phyloP scores from a whole-genome alignment of 2,329 filamentous ascomycete genomes.

The Botrytis tulipae region DNA sequence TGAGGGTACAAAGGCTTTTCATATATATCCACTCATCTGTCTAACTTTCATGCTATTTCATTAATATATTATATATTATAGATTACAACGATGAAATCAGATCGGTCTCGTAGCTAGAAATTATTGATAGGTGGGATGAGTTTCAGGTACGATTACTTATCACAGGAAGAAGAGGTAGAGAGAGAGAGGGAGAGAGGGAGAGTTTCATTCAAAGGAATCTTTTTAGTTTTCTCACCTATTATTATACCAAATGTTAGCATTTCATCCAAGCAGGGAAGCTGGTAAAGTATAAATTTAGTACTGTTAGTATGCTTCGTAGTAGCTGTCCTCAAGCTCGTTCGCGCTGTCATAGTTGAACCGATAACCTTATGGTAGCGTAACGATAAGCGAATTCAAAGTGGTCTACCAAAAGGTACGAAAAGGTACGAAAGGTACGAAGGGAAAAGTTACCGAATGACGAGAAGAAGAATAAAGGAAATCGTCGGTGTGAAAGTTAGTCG shows the following conservation, averaged over 20 bases:
- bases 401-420: neutral
- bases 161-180: neutral
- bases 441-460: neutral
- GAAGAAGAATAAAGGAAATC: neutral
- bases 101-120: neutral
- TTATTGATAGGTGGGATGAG: neutral
- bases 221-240: neutral
- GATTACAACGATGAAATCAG: neutral
- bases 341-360: neutral
- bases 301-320: neutral
- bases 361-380: neutral
- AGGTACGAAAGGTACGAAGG: neutral
- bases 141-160: neutral
- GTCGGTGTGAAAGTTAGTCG: neutral
- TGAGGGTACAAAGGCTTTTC: neutral
- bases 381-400: slow-evolving; percentile 12
- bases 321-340: neutral
- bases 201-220: neutral
- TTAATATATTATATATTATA: neutral
- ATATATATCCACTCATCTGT: neutral
- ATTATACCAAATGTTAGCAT: neutral
- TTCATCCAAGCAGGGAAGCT: neutral
- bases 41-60: neutral
- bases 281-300: neutral
- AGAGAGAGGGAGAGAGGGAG: neutral